Conservation (phyloP, 768 basidiomycete species). For the Mycena chlorophos region DNA sequence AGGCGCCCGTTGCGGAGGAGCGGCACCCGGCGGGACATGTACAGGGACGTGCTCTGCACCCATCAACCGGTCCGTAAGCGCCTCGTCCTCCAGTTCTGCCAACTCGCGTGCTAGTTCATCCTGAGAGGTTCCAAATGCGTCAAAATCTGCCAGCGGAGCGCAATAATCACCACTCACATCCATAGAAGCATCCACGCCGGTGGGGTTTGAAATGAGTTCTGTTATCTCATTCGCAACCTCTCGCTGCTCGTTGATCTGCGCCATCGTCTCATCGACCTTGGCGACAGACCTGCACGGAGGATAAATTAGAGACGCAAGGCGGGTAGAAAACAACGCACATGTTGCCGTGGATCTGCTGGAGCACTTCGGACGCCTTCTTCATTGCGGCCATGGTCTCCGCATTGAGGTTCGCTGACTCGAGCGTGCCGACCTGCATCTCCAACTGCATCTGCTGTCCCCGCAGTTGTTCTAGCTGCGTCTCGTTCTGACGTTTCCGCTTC, state of each 20-base stretch:
- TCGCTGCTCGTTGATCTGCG: constrained; percentile 83
- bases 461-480: constrained; percentile 83
- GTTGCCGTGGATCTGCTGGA: constrained; percentile 86
- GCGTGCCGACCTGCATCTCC: constrained; percentile 94
- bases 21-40: constrained; percentile 68
- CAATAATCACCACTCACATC: constrained; percentile 55
- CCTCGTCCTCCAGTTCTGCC: constrained; percentile 84
- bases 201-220: constrained; percentile 78
- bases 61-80: constrained; percentile 78
- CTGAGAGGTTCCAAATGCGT: constrained; percentile 39
- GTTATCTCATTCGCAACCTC: constrained; percentile 92
- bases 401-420: constrained; percentile 97
- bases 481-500: constrained; percentile 89
- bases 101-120: constrained; percentile 79
- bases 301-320: not conserved
- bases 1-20: constrained; percentile 37
- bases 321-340: constrained; percentile 58
- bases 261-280: constrained; percentile 90
- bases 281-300: constrained; percentile 62
- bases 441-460: constrained; percentile 86
- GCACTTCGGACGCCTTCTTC: constrained; percentile 91
- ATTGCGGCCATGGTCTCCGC: constrained; percentile 96
- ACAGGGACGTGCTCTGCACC: constrained; percentile 89
- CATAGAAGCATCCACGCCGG: constrained; percentile 59
- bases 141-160: constrained; percentile 4